Conservation (phyloP, 352 stramenopile species). For the Phytophthora citricola region DNA sequence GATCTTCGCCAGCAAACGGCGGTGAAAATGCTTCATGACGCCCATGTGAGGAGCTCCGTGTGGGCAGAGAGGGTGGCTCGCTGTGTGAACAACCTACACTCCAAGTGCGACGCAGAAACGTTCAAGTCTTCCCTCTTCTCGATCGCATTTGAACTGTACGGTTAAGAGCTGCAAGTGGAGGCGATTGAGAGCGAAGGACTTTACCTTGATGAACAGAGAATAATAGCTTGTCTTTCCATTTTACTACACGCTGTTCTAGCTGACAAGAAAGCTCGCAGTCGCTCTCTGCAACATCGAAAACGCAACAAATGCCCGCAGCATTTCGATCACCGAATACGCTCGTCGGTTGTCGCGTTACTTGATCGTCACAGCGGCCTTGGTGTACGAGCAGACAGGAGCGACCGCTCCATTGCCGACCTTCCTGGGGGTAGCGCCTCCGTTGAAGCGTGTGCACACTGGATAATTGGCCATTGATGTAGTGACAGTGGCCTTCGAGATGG, state of each 20-base stretch:
- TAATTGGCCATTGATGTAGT: constrained; percentile 32
- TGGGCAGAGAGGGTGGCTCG: constrained; percentile 34
- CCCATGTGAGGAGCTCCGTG: constrained; percentile 22
- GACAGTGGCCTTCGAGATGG: constrained; percentile 53
- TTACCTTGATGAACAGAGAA: constrained; percentile 35
- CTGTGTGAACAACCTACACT: constrained; percentile 47
- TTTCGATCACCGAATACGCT: constrained; percentile 14
- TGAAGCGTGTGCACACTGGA: constrained; percentile 40
- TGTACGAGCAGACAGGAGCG: constrained; percentile 41
- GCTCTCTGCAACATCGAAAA: constrained; percentile 35
- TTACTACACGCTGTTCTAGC: constrained; percentile 43
- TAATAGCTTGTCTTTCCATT: constrained; percentile 40
- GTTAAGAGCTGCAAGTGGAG: constrained; percentile 17
- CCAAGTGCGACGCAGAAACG: constrained; percentile 37
- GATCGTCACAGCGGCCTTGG: constrained; percentile 32
- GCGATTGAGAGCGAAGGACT: constrained; percentile 10
- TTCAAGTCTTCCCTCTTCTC: constrained; percentile 70
- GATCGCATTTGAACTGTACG: constrained; percentile 46
- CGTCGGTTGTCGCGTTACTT: constrained; percentile 12
- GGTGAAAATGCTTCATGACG: constrained; percentile 65
- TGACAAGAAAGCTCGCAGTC: constrained; percentile 36
- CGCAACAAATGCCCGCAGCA: constrained; percentile 26
- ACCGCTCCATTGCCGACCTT: constrained; percentile 37
- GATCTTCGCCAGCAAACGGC: constrained; percentile 67
- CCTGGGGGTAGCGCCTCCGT: constrained; percentile 34